Base-by-base conservation (phyloP, 78 protist species). In the Anaeramoeba flamelloides region DNA sequence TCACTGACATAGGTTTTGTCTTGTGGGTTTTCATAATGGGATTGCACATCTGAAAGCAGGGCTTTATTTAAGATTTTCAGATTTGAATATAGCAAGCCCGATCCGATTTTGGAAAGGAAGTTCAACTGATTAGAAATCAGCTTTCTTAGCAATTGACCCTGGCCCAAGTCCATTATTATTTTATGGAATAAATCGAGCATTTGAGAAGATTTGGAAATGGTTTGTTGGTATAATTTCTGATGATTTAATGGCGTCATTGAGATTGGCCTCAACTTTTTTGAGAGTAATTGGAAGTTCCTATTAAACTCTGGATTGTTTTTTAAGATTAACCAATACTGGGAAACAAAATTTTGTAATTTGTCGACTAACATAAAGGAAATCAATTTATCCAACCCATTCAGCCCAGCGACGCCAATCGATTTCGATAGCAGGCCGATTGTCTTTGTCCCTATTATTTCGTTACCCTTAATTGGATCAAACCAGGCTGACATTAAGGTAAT, bases 301-400 rank as follows among this genome's bases (percentile, higher is more conserved):
- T n/a, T n/a, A n/a, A n/a, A n/a, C n/a, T n/a, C n/a, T n/a, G n/a
- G n/a, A n/a, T n/a, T n/a, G n/a, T n/a, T n/a, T n/a, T n/a, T n/a
- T n/a, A n/a, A n/a, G n/a, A n/a, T n/a, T n/a, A n/a, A n/a, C n/a
- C n/a, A n/a, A n/a, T n/a, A n/a, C n/a, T n/a, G n/a, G n/a, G n/a
- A n/a, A n/a, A n/a, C n/a, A n/a, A 85, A 81, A 22, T 41, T 80
- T 74, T 89, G 88, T 39, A 92, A 75, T 31, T 86, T 90, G 26
- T 77, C 80, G 3, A 89, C 95, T 78, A 87, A 83, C 88, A 92
- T 82, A 83, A 94, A 92, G 41, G 87, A 41, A 37, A 86, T 81
- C 33, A 91, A 78, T 33, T 79, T 40, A 80, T 92, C 94, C 30
- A 92, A 75, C 26, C 93, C 97, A 0, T 85, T 74, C 30, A 92